These are phyloP conservation scores for Daldinia vernicosa DNA, from an alignment of 495 filamentous ascomycete species.

Conservation along the genomic window DNA sequence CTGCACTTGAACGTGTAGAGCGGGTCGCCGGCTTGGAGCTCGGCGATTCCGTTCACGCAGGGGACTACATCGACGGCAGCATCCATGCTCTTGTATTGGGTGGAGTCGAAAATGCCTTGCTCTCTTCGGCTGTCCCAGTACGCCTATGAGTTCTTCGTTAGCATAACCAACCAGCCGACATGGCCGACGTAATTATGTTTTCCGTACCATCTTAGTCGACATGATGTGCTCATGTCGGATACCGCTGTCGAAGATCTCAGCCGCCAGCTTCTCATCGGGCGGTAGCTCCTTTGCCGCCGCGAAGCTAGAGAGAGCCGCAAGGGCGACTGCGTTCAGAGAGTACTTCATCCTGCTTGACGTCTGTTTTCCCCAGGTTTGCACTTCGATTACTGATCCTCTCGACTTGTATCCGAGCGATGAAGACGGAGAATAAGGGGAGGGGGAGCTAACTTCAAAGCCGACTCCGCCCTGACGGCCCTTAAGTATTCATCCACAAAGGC, in stretches of 20 bases:
- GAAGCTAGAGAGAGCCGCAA: conserved; percentile 47
- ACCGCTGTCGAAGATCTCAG: conserved; percentile 55
- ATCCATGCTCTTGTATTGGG: conserved; percentile 48
- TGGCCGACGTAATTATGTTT: too few relatives aligned
- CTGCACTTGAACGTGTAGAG: conserved; percentile 62
- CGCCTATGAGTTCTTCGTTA: conserved; percentile 34
- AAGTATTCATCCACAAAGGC: conserved; percentile 20
- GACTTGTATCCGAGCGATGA: conserved; percentile 19
- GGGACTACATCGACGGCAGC: conserved; percentile 38
- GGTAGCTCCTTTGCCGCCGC: conserved; percentile 49
- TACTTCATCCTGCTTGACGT: conserved; percentile 43
- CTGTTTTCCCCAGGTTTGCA: conserved; percentile 3
- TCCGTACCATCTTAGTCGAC: conserved; percentile 23
- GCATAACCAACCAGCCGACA: background rate
- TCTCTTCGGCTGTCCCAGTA: conserved; percentile 49
- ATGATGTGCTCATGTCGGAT: conserved; percentile 58
- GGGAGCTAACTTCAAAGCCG: conserved; percentile 1
- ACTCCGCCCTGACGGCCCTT: conserved; percentile 16
- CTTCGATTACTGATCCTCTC: conserved; percentile 18
- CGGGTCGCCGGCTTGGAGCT: conserved; percentile 52
- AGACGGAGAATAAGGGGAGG: background rate
- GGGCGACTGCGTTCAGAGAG: conserved; percentile 44
- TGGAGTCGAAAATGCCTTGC: conserved; percentile 51
- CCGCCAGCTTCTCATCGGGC: conserved; percentile 45
- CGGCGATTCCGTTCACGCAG: conserved; percentile 59